These are phyloP conservation scores for Chlamydomonas schloesseri DNA, from an alignment of 139 green algal species.

Conservation along the genomic window DNA sequence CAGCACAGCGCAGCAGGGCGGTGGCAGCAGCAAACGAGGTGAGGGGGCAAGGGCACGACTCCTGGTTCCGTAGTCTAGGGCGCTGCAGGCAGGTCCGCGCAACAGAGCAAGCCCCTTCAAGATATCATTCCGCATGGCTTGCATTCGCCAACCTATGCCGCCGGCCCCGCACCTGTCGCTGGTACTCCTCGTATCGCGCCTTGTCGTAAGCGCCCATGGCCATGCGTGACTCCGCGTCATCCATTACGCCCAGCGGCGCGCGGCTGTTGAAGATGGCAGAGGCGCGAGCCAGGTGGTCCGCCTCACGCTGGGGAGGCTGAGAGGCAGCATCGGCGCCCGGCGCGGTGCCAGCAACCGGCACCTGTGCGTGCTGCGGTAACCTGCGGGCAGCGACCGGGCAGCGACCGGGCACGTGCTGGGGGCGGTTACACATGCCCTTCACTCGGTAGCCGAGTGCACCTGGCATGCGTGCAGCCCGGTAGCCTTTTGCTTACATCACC, in stretches of 20 bases:
- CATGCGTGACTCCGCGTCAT: constrained; percentile 1
- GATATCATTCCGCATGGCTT: too few relatives aligned
- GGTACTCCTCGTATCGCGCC: constrained; percentile 50
- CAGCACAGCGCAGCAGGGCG: too few relatives aligned
- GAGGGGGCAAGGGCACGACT: too few relatives aligned
- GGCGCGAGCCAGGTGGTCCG: constrained; percentile 17
- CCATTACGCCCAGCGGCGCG: neutral
- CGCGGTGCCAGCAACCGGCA: neutral
- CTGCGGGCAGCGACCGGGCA: neutral
- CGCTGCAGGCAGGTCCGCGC: too few relatives aligned
- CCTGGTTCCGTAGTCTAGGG: too few relatives aligned
- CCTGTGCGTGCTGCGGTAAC: constrained; percentile 17
- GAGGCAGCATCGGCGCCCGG: neutral
- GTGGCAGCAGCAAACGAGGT: neutral
- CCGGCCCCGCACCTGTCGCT: constrained; percentile 34
- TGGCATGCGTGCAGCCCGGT: too few relatives aligned
- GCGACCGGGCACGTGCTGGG: neutral
- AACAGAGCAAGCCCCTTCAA: too few relatives aligned
- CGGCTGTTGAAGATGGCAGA: neutral
- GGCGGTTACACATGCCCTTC: too few relatives aligned
- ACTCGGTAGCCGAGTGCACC: neutral
- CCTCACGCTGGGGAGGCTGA: neutral
- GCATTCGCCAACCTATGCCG: too few relatives aligned
- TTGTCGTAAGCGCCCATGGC: constrained; percentile 42
- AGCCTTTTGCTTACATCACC: too few relatives aligned